Base-by-base conservation (phyloP, 148 eudicot genomes). In the Polygonum maritimum region DNA sequence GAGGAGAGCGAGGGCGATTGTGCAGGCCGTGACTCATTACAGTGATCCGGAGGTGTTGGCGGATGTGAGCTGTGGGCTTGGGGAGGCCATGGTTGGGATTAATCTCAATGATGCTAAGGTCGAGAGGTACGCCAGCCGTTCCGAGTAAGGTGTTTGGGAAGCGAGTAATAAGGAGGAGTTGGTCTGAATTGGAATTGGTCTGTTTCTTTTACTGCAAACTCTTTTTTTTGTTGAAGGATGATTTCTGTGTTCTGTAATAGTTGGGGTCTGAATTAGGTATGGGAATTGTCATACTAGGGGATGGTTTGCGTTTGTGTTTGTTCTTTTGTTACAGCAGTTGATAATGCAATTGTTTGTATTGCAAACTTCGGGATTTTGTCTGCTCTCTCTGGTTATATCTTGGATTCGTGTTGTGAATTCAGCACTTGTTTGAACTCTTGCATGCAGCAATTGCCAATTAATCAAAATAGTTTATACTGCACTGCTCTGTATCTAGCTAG, bases 21-120 rank as follows among this genome's bases (percentile, higher is more conserved):
- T 94, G 33, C 97, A 88, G 82, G 98, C 97, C 0, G 97, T 94
- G 71, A 90, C 93, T 19, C 96, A 90, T 81, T 94, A 94, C 75
- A 94, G 92, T 72, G 98, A 94, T 69, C 91, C 97, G 5, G 81
- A 82, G 63, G 62, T 90, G 81, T 77, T 94, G 79, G 97, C 93
- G 1, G 89, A 90, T 81, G 91, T 86, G 47, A 91, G 97, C 83
- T 90, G 90, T 76, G 93, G 95, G 11, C 82, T 92, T 79, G 95
- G 92, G n/a, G 97, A 92, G 19, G 94, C 94, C 6, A 91, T 94
- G 95, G 98, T 89, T 19, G 94, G 97, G 47, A 87, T 91, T 55
- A 94, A 91, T 79, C 83, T 91, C 76, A 87, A 83, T 76, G 93
- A 90, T 78, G 84, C 74, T 51, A 89, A 87, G 80, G 92, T 90